Conservation (phyloP, 148 eudicot genomes). For the Amaranthus cruentus region DNA sequence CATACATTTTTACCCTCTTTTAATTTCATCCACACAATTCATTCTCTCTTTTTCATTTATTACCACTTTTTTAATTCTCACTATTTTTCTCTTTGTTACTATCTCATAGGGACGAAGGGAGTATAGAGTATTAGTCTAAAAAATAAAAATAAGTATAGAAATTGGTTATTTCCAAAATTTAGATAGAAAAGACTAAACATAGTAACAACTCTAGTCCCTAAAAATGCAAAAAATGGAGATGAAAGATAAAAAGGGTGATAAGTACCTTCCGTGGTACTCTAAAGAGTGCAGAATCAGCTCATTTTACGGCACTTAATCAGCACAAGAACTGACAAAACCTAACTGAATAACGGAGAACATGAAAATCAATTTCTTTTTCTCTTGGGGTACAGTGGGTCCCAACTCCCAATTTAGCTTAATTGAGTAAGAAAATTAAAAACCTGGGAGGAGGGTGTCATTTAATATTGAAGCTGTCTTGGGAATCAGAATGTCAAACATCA, state of each 20-base stretch:
- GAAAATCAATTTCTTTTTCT: not conserved
- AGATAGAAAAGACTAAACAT: too few species aligned
- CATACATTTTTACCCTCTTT: too few species aligned
- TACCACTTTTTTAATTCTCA: too few species aligned
- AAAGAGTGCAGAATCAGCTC: conserved; percentile 9
- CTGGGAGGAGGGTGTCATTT: too few species aligned
- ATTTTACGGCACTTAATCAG: conserved; percentile 21
- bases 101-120: too few species aligned
- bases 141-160: not conserved
- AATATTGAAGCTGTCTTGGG: not conserved
- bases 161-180: too few species aligned
- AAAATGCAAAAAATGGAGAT: not conserved
- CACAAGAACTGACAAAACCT: conserved; percentile 16
- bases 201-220: too few species aligned
- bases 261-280: conserved; percentile 33
- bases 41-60: too few species aligned
- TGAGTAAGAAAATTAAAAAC: too few species aligned
- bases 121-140: not conserved
- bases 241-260: not conserved
- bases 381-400: not conserved
- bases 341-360: not conserved
- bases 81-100: too few species aligned
- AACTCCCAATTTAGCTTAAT: too few species aligned
- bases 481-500: not conserved
- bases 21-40: too few species aligned